A percentile compares a stretch with the other conserved stretches of the same genome.
Evolutionary conservation across 768 basidiomycete genomes (phyloP).

Genomic region (Boletus vermiculosoides): DNA sequence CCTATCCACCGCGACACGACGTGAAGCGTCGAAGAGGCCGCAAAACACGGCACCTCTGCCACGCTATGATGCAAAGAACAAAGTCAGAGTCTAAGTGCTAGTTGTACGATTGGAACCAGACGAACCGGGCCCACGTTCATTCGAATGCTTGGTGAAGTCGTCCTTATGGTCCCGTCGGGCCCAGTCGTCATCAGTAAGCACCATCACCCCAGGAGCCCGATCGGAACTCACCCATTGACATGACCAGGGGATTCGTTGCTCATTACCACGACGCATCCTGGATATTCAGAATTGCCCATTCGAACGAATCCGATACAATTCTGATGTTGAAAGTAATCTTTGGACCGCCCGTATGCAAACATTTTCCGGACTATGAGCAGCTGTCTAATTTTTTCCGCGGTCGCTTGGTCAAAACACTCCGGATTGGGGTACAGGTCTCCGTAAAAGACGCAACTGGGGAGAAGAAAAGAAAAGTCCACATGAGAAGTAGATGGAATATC

Average conservation of each 20-base stretch:
- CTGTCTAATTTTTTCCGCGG: slow-evolving; percentile 48
- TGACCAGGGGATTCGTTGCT: slow-evolving; percentile 48
- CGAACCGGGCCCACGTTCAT: slow-evolving; percentile 69
- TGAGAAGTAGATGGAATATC: not conserved
- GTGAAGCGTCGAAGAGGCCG: slow-evolving; percentile 47
- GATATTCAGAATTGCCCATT: slow-evolving; percentile 50
- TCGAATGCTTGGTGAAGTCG: slow-evolving; percentile 38
- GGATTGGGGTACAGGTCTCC: slow-evolving; percentile 75
- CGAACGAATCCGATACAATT: slow-evolving; percentile 81
- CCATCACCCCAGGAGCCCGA: not conserved
- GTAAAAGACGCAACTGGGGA: slow-evolving; percentile 77
- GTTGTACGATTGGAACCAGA: slow-evolving; percentile 12
- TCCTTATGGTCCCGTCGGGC: not conserved
- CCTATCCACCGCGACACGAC: slow-evolving; percentile 43
- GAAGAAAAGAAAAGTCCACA: not conserved
- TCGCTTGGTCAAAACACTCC: slow-evolving; percentile 59
- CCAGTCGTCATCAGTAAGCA: not conserved
- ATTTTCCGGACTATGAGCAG: slow-evolving; percentile 62
- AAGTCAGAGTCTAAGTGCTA: not conserved
- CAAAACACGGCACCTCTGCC: slow-evolving; percentile 40
- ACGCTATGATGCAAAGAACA: slow-evolving; percentile 28
- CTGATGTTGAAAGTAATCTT: slow-evolving; percentile 56
- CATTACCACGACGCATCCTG: slow-evolving; percentile 69
- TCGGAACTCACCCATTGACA: slow-evolving; percentile 19
- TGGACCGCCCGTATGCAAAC: slow-evolving; percentile 63